Evolutionary conservation across 257 asterid genomes (phyloP).

Genomic region (Scutellaria minor): DNA sequence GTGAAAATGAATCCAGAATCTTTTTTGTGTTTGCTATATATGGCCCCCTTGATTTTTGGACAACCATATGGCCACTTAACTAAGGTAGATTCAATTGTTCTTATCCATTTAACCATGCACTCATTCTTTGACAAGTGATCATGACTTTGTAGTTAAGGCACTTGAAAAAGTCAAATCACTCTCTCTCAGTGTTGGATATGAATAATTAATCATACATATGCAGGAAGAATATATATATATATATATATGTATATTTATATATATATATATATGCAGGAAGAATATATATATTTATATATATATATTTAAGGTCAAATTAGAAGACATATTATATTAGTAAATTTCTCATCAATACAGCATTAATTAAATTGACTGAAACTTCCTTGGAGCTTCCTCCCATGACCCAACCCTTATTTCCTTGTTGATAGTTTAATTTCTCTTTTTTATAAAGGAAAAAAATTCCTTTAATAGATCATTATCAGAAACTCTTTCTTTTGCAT

Average conservation of each 20-base stretch:
- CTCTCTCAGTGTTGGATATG: not conserved
- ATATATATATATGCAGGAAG: too few species aligned
- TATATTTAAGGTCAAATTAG: too few species aligned
- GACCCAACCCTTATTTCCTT: not conserved
- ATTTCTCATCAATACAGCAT: not conserved
- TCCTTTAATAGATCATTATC: too few species aligned
- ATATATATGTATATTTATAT: too few species aligned
- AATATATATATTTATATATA: too few species aligned
- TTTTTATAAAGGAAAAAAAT: too few species aligned
- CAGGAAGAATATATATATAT: too few species aligned
- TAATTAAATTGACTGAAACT: slow-evolving; percentile 6
- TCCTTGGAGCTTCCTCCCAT: not conserved
- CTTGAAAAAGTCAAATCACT: slow-evolving; percentile 26
- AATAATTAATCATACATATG: too few species aligned
- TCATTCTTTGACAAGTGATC: too few species aligned
- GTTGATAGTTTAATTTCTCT: not conserved
- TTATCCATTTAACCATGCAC: slow-evolving; percentile 5
- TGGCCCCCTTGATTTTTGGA: not conserved
- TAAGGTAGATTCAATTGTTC: slow-evolving; percentile 21
- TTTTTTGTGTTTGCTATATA: slow-evolving; percentile 14
- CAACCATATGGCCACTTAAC: not conserved
- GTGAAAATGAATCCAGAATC: slow-evolving; percentile 36
- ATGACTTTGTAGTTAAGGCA: too few species aligned
- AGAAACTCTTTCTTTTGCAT: too few species aligned
- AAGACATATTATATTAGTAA: not conserved